Base-by-base conservation (phyloP, 192 early-diverging fungal species). In the Jimgerdemannia lactiflua region DNA sequence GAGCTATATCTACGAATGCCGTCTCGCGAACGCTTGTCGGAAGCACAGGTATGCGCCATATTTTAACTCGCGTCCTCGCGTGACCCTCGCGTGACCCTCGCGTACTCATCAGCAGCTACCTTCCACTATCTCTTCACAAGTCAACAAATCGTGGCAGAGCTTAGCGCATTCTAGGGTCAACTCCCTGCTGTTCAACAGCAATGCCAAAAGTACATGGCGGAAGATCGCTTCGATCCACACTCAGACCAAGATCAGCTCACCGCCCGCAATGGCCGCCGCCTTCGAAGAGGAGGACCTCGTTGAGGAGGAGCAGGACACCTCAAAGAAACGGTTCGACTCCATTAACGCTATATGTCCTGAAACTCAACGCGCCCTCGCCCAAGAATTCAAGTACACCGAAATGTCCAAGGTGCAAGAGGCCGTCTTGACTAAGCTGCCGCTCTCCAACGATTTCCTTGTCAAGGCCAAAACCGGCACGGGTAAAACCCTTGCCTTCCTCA, bases 381-480 rank as follows among this genome's bases (percentile, higher is more conserved):
- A 75, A 44, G 77, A 87, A 6, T 95, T 98, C 85, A 85, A 89
- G 73, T 97, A 93, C 79, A 77, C 88, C 44, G 81, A 81, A 9
- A 95, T 95, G 88, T 93, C 95, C 70, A 85, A 90, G 75, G 96
- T 97, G 4, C 97, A 99, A 78, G 78, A 92, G 42, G 89, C 90
- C 77, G 92, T 99, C n/a, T 80, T 95, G 54, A 87, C 85, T 4
- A 79, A 85, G 43, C 75, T 95, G 43, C 94, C 94, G 20, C 88
- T 91, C 29, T 82, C 87, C 17, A 78, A 77, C 8, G 98, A 99
- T 77, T 86, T 98, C 73, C 91, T 99, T 82, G 93, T 98, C 74
- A 92, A 95, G 74, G 95, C 97, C 8, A 97, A 98, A 83, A 99
- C 98, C 11, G 98, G 98, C 77, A 98, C 97, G 0, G 98, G 98